Evolutionary conservation across 805 yeast genomes (phyloP).

Genomic region (Saccharomycopsis oosterbeekiorum): DNA sequence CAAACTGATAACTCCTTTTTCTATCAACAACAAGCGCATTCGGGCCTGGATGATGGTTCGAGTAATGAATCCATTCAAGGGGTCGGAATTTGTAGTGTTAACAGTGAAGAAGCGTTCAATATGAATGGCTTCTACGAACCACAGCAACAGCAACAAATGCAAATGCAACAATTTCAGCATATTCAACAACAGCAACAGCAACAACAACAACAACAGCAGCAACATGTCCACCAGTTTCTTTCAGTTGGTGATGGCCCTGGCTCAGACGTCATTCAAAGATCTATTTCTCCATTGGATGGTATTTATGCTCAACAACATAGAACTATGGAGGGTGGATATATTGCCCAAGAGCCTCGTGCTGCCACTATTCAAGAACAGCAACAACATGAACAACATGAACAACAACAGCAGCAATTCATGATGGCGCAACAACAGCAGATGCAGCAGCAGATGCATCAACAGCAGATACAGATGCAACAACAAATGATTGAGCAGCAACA

Average conservation of each 20-base stretch:
- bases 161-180: constrained; percentile 16
- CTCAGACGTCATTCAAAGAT: constrained; percentile 12
- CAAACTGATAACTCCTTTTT: not conserved
- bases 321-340: constrained; percentile 3
- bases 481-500: constrained; percentile 8
- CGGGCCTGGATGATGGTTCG: not conserved
- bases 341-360: constrained; percentile 12
- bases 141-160: constrained; percentile 11
- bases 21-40: not conserved
- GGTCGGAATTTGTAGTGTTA: constrained; percentile 2
- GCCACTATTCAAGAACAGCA: not conserved
- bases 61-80: not conserved
- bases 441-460: constrained; percentile 4
- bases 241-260: not conserved
- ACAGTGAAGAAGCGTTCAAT: constrained; percentile 6
- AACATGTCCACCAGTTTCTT: constrained; percentile 1
- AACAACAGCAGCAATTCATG: constrained; percentile 7
- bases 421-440: constrained; percentile 4
- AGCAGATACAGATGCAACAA: constrained; percentile 9
- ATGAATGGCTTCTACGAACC: constrained; percentile 14
- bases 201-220: constrained; percentile 11
- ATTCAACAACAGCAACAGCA: constrained; percentile 14
- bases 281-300: constrained; percentile 15
- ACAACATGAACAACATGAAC: constrained; percentile 3
- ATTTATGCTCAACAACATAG: constrained; percentile 10